Percentiles rank a stretch among this genome's conserved stretches.
phyloP scores from a whole-genome alignment of 2,329 filamentous ascomycete genomes.

The Alternaria sp. region DNA sequence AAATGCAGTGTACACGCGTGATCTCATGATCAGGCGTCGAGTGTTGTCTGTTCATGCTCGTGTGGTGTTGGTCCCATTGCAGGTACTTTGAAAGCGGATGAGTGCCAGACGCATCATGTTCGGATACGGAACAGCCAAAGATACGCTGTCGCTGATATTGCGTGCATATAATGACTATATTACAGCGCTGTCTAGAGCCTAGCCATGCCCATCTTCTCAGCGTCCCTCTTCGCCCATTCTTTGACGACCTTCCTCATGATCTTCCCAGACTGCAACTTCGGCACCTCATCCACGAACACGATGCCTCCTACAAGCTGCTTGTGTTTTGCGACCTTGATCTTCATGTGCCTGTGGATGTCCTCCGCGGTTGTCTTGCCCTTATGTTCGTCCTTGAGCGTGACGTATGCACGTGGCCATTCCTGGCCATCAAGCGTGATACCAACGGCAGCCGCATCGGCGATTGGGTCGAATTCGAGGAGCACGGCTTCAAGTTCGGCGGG shows the following conservation, averaged over 20 bases:
- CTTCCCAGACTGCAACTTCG: slow-evolving; percentile 64
- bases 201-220: slow-evolving; percentile 41
- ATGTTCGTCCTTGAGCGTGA: slow-evolving; percentile 56
- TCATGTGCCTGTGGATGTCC: slow-evolving; percentile 48
- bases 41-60: background rate
- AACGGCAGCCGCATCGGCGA: slow-evolving; percentile 63
- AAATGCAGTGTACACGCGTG: background rate
- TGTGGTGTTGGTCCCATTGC: background rate
- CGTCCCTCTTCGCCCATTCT: slow-evolving; percentile 64
- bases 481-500: slow-evolving; percentile 56
- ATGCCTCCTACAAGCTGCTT: slow-evolving; percentile 61
- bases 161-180: background rate
- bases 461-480: slow-evolving; percentile 58
- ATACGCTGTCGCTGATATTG: background rate
- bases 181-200: slow-evolving; percentile 21
- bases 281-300: slow-evolving; percentile 62
- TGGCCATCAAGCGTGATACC: slow-evolving; percentile 59
- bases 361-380: slow-evolving; percentile 41
- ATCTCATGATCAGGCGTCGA: background rate
- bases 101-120: background rate
- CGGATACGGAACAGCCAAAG: too few species aligned
- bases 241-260: slow-evolving; percentile 63
- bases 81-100: background rate
- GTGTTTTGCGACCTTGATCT: slow-evolving; percentile 58
- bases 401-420: slow-evolving; percentile 62